These are phyloP conservation scores for Verruconis gallopava DNA, from an alignment of 2,329 filamentous ascomycete genomes.

Conservation along the genomic window DNA sequence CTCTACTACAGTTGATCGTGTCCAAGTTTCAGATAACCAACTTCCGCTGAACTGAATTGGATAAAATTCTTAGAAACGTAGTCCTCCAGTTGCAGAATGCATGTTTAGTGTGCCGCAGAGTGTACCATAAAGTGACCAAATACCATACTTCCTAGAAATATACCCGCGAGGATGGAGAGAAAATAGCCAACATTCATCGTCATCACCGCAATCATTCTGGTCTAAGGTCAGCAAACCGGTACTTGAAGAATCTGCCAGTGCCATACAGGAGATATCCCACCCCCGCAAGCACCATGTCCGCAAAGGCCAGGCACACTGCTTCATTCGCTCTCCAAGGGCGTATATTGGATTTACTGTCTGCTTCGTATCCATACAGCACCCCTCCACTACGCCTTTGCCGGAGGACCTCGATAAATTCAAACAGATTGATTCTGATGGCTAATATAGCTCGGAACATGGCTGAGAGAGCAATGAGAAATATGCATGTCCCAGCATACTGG, in stretches of 20 bases:
- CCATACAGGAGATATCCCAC: constrained; percentile 79
- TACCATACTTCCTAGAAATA: constrained; percentile 72
- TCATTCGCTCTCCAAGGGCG: constrained; percentile 9
- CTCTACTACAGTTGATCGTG: too few relatives aligned
- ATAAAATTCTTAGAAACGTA: too few relatives aligned
- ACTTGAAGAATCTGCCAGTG: too few relatives aligned
- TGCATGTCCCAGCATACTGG: constrained; percentile 76
- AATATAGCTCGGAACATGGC: constrained; percentile 58
- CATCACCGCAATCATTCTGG: constrained; percentile 89
- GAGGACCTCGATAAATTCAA: constrained; percentile 8
- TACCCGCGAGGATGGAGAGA: constrained; percentile 60
- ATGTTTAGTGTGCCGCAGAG: constrained; percentile 7
- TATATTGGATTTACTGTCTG: constrained; percentile 1
- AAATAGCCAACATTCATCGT: constrained; percentile 80
- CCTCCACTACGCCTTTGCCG: neutral
- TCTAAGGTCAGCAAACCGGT: too few relatives aligned
- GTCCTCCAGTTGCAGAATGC: constrained; percentile 1
- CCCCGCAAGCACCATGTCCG: constrained; percentile 61
- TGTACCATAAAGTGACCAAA: constrained; percentile 7
- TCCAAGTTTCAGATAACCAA: too few relatives aligned
- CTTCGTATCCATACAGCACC: constrained; percentile 4
- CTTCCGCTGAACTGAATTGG: too few relatives aligned
- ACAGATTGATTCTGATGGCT: constrained; percentile 30
- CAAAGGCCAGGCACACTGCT: constrained; percentile 31
- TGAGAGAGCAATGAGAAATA: constrained; percentile 73